Evolutionary conservation across 179 eudicot genomes (phyloP), one percentile per base, ranked within the genome.

Genomic region (Silene vulgaris): DNA sequence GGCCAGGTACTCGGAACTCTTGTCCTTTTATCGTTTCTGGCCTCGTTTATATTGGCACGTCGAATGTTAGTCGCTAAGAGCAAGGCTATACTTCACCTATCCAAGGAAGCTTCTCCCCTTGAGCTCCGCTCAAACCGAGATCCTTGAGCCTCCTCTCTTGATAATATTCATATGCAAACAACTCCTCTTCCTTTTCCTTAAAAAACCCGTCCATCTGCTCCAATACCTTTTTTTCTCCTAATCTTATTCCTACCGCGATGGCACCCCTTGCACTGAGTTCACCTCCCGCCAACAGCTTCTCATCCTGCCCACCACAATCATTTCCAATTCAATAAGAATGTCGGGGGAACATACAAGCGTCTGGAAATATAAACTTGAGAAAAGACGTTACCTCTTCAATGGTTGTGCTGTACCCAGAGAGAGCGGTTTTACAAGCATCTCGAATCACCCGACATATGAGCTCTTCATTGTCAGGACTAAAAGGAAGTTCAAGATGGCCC

Each of bases 61-160:
- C 21, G 37, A 64, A 20, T 14, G 20, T 1, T 17, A 26, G 23
- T n/a, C 40, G 9, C 26, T 35, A 20, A 13, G 14, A 45, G 52
- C 52, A 11, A 9, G 37, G 8, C 57, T 78, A 82, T 12, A 82
- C 84, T 69, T 82, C 84, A 48, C 84, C 84, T 48, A 82, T 82
- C 85, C 85, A 82, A 6, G 85, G 85, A 65, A 93, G 88, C 28
- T 84, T 87, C 4, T 96, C 97, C 66, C 97, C 97, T 82, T 89
- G 96, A 50, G 95, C 97, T 54, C 99, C 97, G 52, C 88, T 90
- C 73, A 96, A 86, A 73, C 97, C 99, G 76, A 96, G 91, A 75
- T 90, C 96, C 81, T 86, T 92, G 50, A 96, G 96, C 80, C 99
- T 87, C 77, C 98, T 88, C 75, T 96, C 98, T 82, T 93, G 99